Base-by-base conservation (phyloP, 2,329 filamentous ascomycete genomes). In the Raffaelea albimanens region DNA sequence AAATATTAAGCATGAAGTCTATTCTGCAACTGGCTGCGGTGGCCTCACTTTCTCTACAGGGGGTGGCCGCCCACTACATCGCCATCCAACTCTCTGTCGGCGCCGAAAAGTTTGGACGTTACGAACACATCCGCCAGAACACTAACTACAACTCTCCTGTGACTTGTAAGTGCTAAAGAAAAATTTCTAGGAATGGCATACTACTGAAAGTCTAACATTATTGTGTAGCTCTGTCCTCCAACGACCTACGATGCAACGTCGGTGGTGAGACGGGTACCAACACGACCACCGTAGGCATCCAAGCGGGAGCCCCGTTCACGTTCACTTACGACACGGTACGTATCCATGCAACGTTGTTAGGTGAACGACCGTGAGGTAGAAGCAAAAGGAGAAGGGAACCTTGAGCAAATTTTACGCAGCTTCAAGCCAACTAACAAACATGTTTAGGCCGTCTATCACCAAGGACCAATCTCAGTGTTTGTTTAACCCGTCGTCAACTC, bases 131-230 rank as follows among this genome's bases (percentile, higher is more conserved):
- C 55, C 64, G 70, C 43, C 60, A 66, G 51, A 72, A 72, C 61
- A 65, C 59, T 48, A 74, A 72, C 66, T 61, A 66, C 54, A 72
- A 73, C 63, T 70, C 67, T 7, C 70, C 69, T 5, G 68, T 72
- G 18, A 71, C 67, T 14, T 61, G 59, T 48, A 21, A 34, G 42
- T 23, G 3, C 38, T 34, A 3, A 16, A 4, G n/a, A 10, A 34
- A 34, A 9, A 16, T 34, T 34, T 34, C 31, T 34, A 34, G n/a
- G n/a, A n/a, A n/a, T n/a, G n/a, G n/a, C n/a, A n/a, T n/a, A n/a
- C n/a, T n/a, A n/a, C n/a, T n/a, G n/a, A n/a, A n/a, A n/a, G n/a
- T n/a, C n/a, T n/a, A n/a, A n/a, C n/a, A n/a, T n/a, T n/a, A n/a
- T n/a, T n/a, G n/a, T n/a, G n/a, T n/a, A 62, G 59, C 63, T 33